Evolutionary conservation across 371 early-diverging fungal genomes (phyloP).

Genomic region (Zychaea mexicana): DNA sequence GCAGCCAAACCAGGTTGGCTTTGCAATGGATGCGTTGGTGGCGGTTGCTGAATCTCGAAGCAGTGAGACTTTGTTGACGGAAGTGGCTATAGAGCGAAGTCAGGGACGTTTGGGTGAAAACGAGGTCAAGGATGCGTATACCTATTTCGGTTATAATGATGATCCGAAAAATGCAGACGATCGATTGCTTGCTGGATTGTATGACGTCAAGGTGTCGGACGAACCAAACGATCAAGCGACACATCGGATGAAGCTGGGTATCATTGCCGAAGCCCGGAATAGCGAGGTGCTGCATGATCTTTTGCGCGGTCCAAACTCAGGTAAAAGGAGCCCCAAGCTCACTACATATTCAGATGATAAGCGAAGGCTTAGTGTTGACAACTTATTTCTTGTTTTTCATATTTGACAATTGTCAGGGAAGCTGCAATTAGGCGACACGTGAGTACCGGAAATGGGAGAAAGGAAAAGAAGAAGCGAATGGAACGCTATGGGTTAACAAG

Average conservation of each 20-base stretch:
- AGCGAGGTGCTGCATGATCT: conserved; percentile 29
- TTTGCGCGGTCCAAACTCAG: conserved; percentile 22
- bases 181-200: conserved; percentile 31
- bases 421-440: background rate
- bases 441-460: background rate
- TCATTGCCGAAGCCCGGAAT: conserved; percentile 33
- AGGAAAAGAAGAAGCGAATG: background rate
- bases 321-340: too few relatives aligned
- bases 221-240: conserved; percentile 28
- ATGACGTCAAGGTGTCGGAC: conserved; percentile 35
- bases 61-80: conserved; percentile 38
- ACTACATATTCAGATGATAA: too few relatives aligned
- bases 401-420: too few relatives aligned
- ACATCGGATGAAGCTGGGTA: conserved; percentile 32
- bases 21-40: conserved; percentile 45
- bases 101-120: conserved; percentile 44
- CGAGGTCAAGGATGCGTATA: conserved; percentile 56
- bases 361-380: too few relatives aligned
- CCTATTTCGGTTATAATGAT: conserved; percentile 47
- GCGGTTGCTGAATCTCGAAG: conserved; percentile 35
- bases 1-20: conserved; percentile 15
- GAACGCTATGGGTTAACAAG: background rate
- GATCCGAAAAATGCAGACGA: conserved; percentile 30
- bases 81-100: conserved; percentile 50
- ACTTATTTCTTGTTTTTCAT: too few relatives aligned